Conservation (phyloP, 225 moss, liverwort and hornwort species). For the Marchantia polymorpha region DNA sequence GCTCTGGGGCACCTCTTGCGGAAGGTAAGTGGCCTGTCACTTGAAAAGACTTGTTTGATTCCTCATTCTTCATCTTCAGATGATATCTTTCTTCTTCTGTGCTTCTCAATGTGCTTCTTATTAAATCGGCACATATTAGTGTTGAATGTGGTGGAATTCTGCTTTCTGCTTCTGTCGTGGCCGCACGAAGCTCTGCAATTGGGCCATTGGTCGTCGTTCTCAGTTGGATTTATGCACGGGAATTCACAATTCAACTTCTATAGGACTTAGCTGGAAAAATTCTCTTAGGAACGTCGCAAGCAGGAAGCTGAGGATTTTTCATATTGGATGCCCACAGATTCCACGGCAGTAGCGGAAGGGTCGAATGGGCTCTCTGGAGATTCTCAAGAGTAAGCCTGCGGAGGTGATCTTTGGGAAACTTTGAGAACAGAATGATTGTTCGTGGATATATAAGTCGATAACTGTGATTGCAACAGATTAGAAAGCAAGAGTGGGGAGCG, state of each 20-base stretch:
- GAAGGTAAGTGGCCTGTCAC: background rate
- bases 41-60: background rate
- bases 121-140: background rate
- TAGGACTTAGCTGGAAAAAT: background rate
- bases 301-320: background rate
- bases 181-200: background rate
- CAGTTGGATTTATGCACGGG: background rate
- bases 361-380: conserved; percentile 18
- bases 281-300: background rate
- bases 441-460: background rate
- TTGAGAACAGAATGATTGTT: conserved; percentile 3
- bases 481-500: background rate
- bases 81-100: background rate
- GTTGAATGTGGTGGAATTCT: background rate
- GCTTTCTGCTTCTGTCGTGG: background rate
- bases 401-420: conserved; percentile 38
- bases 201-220: background rate
- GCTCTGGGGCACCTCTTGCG: background rate
- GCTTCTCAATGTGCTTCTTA: background rate
- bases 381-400: conserved; percentile 33
- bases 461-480: background rate
- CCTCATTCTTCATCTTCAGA: background rate
- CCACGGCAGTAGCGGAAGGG: conserved; percentile 14
- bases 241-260: too few species aligned
- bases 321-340: conserved; percentile 10